Evolutionary conservation across 495 filamentous ascomycete genomes (phyloP), one percentile per base, ranked within the genome.

Genomic region (Chaetomidium leptoderma): DNA sequence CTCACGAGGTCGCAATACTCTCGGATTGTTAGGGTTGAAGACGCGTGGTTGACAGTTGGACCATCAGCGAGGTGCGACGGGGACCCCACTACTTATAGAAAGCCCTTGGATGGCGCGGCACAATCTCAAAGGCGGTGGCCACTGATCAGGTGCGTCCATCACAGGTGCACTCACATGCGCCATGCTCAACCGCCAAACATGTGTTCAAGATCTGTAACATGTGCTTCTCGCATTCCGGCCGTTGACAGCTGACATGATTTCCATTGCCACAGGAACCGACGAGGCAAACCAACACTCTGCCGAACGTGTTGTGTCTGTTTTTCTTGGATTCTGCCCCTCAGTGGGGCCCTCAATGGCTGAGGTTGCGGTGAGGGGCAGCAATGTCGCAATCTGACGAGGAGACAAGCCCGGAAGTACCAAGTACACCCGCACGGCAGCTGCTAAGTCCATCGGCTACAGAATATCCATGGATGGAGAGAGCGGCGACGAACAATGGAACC

Each of bases 341-440:
- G 65, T 62, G 64, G 62, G 51, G 60, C 16, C 19, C 7, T 37
- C 49, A 39, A 66, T 64, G 51, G 63, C 52, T 47, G 55, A n/a
- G n/a, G 63, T 33, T 42, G 58, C 50, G 56, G 59, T 58, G 65
- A 62, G 50, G 57, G 67, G 65, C 56, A 59, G 63, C 58, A 50
- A 70, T 70, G 60, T 66, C 66, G 68, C 68, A 70, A 70, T 70
- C 61, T 63, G 50, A 55, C 54, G 35, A 55, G 49, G 54, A 47
- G 26, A 50, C 55, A 59, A 58, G 59, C 44, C 56, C 58, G 29
- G n/a, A 59, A 37, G 66, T 67, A 63, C 42, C 7, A 10, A 48
- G 57, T 70, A 70, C n/a, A n/a, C 67, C 39, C 29, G 30, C 6
- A 37, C 54, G 56, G 57, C 48, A 52, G 52, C 40, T 54, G 53